Evolutionary conservation across 805 yeast genomes (phyloP).

Genomic region (Candida sakaeoensis): DNA sequence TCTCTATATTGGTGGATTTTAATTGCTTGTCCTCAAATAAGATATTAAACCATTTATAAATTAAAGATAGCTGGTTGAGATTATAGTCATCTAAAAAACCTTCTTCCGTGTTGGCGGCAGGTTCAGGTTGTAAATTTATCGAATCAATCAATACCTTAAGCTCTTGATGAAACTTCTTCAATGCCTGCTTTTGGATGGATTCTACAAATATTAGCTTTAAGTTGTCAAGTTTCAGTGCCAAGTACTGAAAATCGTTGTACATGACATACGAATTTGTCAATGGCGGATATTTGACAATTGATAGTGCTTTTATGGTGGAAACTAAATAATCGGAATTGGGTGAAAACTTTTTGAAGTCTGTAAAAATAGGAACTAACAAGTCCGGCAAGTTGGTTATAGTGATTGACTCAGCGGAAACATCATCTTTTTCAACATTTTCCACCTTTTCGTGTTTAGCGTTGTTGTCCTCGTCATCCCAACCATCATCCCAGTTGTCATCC

Average conservation of each 20-base stretch:
- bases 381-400: conserved; percentile 14
- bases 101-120: conserved; percentile 9
- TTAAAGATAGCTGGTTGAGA: conserved; percentile 15
- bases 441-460: conserved; percentile 17
- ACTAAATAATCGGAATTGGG: conserved; percentile 17
- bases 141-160: conserved; percentile 14
- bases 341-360: conserved; percentile 20
- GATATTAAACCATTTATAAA: conserved; percentile 22
- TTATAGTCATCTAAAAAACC: conserved; percentile 18
- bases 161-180: conserved; percentile 17
- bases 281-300: conserved; percentile 30
- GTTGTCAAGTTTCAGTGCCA: conserved; percentile 14
- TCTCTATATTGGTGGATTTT: conserved; percentile 21
- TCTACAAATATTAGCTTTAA: conserved; percentile 16
- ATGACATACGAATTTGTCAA: conserved; percentile 29
- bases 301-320: conserved; percentile 27
- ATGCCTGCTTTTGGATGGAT: conserved; percentile 19
- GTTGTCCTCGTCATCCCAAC: conserved; percentile 20
- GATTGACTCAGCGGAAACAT: not conserved
- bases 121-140: conserved; percentile 13
- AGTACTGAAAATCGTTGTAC: conserved; percentile 31
- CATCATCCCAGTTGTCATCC: conserved; percentile 15
- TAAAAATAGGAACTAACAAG: conserved; percentile 18
- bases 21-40: conserved; percentile 20
- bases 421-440: conserved; percentile 1